Conservation (phyloP, 768 basidiomycete genomes). For the Lactarius deliciosus region DNA sequence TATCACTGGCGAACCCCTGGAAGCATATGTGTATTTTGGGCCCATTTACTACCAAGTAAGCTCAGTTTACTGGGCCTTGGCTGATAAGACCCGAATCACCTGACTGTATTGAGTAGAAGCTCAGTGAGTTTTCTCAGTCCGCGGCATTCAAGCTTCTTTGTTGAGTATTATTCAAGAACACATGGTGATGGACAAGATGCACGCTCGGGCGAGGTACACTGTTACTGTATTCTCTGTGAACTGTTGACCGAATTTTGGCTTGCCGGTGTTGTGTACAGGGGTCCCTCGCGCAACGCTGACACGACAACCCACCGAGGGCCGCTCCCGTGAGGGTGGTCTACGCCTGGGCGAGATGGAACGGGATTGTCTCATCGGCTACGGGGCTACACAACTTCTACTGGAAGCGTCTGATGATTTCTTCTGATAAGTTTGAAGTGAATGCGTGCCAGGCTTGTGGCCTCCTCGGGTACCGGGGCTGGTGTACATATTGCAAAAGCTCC, state of each 20-base stretch:
- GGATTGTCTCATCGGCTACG: conserved; percentile 96
- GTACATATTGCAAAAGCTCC: conserved; percentile 96
- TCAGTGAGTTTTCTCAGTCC: conserved; percentile 61
- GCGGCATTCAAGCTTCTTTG: background rate
- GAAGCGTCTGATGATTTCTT: conserved; percentile 99
- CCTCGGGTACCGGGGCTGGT: conserved; percentile 95
- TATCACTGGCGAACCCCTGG: conserved; percentile 94
- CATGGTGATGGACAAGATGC: conserved; percentile 99
- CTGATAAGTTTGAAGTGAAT: conserved; percentile 96
- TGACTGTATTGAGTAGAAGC: conserved; percentile 58
- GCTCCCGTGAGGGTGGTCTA: conserved; percentile 95
- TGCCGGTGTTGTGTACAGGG: conserved; percentile 46
- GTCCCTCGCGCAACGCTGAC: conserved; percentile 96
- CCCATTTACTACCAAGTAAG: conserved; percentile 95
- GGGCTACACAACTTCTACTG: conserved; percentile 94
- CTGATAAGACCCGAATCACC: conserved; percentile 11
- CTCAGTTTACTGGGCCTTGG: background rate
- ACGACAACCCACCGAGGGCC: conserved; percentile 97
- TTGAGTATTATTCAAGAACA: conserved; percentile 55
- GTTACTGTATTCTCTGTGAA: background rate
- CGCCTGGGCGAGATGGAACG: conserved; percentile 99
- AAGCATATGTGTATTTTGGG: conserved; percentile 98
- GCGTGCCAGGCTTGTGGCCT: conserved; percentile 94
- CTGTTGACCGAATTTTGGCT: conserved; percentile 7
- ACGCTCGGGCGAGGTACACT: conserved; percentile 87